These are phyloP conservation scores for Chenopodium quinoa DNA, from an alignment of 148 eudicot species.

Conservation along the genomic window DNA sequence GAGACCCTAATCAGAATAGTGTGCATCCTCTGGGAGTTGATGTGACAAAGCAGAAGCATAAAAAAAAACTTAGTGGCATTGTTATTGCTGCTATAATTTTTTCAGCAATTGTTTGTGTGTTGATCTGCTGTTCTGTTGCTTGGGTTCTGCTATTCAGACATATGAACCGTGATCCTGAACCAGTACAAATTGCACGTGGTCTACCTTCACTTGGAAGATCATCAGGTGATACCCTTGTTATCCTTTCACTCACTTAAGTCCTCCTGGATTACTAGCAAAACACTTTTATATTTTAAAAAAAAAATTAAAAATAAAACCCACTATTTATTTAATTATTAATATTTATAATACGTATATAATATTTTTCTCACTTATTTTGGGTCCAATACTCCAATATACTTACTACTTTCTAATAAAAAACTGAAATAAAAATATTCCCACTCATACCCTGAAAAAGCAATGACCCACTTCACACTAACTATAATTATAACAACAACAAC, in stretches of 20 bases:
- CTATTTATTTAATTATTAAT: too few species aligned
- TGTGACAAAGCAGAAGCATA: conserved; percentile 43
- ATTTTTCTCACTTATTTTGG: too few species aligned
- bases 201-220: conserved; percentile 60
- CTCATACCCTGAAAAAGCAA: too few species aligned
- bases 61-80: conserved; percentile 40
- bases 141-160: conserved; percentile 35
- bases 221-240: conserved; percentile 51
- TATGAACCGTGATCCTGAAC: conserved; percentile 31
- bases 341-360: too few species aligned
- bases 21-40: conserved; percentile 75
- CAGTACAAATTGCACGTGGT: conserved; percentile 41
- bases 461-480: too few species aligned
- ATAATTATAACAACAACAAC: too few species aligned
- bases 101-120: conserved; percentile 50
- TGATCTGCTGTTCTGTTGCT: conserved; percentile 49
- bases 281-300: too few species aligned
- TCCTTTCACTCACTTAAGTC: neutral
- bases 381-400: too few species aligned
- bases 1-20: conserved; percentile 45
- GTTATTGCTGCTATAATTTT: conserved; percentile 63
- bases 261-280: too few species aligned
- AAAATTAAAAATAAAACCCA: too few species aligned
- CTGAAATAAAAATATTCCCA: too few species aligned
- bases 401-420: too few species aligned